A percentile compares a stretch with the other conserved stretches of the same genome.
These are phyloP conservation scores for Ajuga reptans DNA, from an alignment of 305 asterid genomes.

Conservation along the genomic window DNA sequence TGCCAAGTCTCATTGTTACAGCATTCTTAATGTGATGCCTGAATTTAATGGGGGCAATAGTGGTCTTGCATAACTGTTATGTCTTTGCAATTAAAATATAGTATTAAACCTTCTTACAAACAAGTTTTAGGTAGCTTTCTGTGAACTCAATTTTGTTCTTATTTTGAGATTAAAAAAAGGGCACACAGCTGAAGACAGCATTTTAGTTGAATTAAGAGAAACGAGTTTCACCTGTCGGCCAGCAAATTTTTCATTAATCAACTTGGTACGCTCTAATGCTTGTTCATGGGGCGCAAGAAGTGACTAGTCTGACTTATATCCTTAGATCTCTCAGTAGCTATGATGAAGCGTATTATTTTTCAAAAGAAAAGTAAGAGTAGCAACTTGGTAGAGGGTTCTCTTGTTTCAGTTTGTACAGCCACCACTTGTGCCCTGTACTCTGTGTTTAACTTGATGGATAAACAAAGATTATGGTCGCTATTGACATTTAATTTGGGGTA, in stretches of 20 bases:
- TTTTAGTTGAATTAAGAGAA: too few relatives aligned
- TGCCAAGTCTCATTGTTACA: too few relatives aligned
- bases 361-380: not conserved
- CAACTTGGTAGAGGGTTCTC: not conserved
- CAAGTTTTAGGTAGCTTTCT: not conserved
- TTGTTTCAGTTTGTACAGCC: not conserved
- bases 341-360: not conserved
- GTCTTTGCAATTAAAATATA: not conserved
- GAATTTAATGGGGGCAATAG: too few relatives aligned
- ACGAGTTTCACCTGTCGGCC: not conserved
- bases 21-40: too few relatives aligned
- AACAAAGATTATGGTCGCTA: not conserved
- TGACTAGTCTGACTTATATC: not conserved
- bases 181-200: too few relatives aligned
- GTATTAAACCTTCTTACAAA: not conserved
- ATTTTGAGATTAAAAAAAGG: not conserved
- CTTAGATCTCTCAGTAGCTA: not conserved
- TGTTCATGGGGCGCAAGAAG: not conserved
- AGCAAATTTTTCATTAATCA: not conserved
- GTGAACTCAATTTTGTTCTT: not conserved
- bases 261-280: not conserved
- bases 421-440: not conserved
- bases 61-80: not conserved
- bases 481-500: not conserved
- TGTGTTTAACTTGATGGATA: constrained; percentile 1